phyloP scores from a whole-genome alignment of 352 stramenopile species.

The Phytophthora pseudosyringae region DNA sequence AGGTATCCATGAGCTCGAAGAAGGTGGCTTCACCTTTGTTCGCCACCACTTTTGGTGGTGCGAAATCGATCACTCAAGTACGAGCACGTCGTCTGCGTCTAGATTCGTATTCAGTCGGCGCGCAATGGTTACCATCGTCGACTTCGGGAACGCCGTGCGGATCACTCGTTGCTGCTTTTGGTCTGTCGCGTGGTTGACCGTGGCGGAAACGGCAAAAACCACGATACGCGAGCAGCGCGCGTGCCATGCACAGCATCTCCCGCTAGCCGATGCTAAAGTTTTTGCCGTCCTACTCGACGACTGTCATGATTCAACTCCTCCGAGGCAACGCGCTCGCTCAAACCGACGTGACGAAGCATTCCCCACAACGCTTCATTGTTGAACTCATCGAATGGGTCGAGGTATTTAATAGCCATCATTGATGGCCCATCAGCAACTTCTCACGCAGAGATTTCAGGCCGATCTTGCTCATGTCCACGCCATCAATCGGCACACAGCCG shows the following conservation, averaged over 20 bases:
- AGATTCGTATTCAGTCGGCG: not conserved
- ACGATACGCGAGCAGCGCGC: conserved; percentile 3
- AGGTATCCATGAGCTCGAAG: conserved; percentile 5
- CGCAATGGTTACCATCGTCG: not conserved
- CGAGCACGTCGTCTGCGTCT: not conserved
- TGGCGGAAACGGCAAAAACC: conserved; percentile 1
- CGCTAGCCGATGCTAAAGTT: conserved; percentile 4
- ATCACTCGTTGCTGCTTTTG: conserved; percentile 2
- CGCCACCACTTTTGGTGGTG: not conserved
- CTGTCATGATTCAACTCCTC: not conserved
- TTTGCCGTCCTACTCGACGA: not conserved
- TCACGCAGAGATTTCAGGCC: not conserved
- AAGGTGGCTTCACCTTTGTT: not conserved
- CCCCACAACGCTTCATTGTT: not conserved
- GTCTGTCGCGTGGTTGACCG: conserved; percentile 12
- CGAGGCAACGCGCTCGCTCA: conserved; percentile 1
- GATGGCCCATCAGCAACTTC: not conserved
- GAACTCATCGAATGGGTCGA: not conserved
- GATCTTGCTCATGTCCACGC: conserved; percentile 1
- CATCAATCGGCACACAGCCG: not conserved
- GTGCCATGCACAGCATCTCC: conserved; percentile 3
- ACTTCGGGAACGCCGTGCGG: conserved; percentile 1
- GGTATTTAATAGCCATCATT: not conserved
- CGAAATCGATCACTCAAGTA: conserved; percentile 1
- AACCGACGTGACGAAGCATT: not conserved